Percentiles rank a stretch among this genome's conserved stretches.
phyloP scores from a whole-genome alignment of 768 basidiomycete species.

The Calocera cornea region DNA sequence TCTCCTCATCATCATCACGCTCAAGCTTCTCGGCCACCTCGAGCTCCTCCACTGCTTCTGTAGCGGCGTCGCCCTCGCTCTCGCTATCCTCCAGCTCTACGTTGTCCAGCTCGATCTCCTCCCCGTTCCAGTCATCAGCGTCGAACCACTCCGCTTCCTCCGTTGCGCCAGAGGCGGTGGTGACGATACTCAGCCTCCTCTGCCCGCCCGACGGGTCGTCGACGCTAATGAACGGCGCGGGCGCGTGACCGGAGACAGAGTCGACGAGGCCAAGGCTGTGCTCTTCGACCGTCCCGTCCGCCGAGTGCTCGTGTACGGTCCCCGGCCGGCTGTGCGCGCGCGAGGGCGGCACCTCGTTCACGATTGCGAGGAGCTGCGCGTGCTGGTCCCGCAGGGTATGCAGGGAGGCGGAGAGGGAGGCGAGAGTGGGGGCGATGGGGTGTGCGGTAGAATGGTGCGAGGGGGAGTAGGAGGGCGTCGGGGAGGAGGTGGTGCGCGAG shows the following conservation, averaged over 20 bases:
- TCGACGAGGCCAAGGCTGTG: not conserved
- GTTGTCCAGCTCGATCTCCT: conserved; percentile 30
- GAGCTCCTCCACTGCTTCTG: not conserved
- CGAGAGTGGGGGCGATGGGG: not conserved
- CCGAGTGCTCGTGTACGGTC: not conserved
- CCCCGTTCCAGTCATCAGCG: conserved; percentile 12
- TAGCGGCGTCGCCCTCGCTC: conserved; percentile 35
- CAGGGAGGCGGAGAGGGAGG: conserved; percentile 25
- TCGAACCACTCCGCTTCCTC: conserved; percentile 7
- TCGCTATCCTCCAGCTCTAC: conserved; percentile 74
- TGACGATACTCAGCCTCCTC: not conserved
- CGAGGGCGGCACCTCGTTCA: conserved; percentile 18
- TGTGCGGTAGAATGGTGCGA: conserved; percentile 14
- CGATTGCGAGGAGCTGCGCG: conserved; percentile 27
- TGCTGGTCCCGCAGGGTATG: conserved; percentile 49
- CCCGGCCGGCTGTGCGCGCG: conserved; percentile 26
- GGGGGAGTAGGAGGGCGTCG: conserved; percentile 31
- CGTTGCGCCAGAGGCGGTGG: not conserved
- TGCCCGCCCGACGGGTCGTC: not conserved
- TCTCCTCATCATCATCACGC: conserved; percentile 21
- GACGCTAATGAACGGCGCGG: not conserved
- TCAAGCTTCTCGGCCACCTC: conserved; percentile 51
- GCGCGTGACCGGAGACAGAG: too few relatives aligned
- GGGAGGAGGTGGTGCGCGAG: conserved; percentile 1
- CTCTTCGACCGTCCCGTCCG: not conserved